Base-by-base conservation (phyloP, 345 rosid genomes). In the Raphanus raphanistrum region DNA sequence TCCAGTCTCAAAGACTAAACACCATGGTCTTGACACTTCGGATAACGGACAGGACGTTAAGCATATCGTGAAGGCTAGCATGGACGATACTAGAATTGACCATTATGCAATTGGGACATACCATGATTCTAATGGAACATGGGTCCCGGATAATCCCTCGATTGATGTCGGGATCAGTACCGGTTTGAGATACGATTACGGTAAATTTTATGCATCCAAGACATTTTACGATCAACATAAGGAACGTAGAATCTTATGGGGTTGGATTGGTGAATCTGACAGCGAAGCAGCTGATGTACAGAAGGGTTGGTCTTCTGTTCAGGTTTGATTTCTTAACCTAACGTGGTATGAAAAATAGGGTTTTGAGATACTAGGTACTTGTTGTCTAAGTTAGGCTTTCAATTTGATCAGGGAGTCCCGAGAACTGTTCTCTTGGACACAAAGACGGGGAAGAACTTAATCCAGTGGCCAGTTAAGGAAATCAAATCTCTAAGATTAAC, bases 391-490 rank as follows among this genome's bases (percentile, higher is more conserved):
- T n/a, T n/a, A 61, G 2, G n/a, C 0, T 1, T 48, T 61, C 6
- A 8, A 11, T 38, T 58, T 70, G 55, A 62, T 66, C 84, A 93
- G 98, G 78, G 89, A 3, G 67, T 91, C 71, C 98, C 97, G 29
- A 91, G 98, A 76, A 91, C 94, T 10, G 72, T 93, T 72, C 12
- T 74, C 9, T 74, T 88, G 27, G 98, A 93, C 64, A 72, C 29
- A 3, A 90, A 87, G 82, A 91, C 91, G 0, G 84, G 89, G 2
- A 83, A 77, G 31, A 86, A 89, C 76, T 76, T 93, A 52, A 80
- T 91, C 62, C 94, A 88, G 13, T 93, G 97, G 97, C 98, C 98
- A 8, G 94, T 89, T 12, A 84, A 87, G 82, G 98, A 93, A 63
- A 84, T 86, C 1, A 86, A 91, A 63, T 86, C 84, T 43, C 82